Conservation (phyloP, 108 stramenopile species). For the Epipyxis sp. region DNA sequence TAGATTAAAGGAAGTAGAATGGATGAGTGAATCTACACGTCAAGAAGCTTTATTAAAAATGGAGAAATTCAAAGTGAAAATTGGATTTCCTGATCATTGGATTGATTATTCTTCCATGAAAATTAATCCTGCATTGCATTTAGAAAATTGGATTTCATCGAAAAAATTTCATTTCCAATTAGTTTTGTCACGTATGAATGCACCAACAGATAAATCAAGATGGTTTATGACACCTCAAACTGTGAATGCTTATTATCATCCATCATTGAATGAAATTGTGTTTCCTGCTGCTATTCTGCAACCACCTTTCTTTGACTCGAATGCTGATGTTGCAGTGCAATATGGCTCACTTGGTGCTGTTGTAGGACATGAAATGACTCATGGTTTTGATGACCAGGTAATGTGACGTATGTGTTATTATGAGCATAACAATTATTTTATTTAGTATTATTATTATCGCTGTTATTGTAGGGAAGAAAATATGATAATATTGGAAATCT, state of each 20-base stretch:
- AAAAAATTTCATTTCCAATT: constrained; percentile 58
- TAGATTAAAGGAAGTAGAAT: constrained; percentile 73
- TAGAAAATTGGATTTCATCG: constrained; percentile 61
- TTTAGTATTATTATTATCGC: no score
- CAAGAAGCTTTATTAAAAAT: constrained; percentile 69
- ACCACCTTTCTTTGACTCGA: constrained; percentile 70
- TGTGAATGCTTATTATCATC: constrained; percentile 63
- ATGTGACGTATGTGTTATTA: no score
- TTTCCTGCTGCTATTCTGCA: constrained; percentile 82
- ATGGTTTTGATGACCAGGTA: constrained; percentile 80
- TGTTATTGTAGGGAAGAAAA: no score
- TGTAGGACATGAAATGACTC: constrained; percentile 79
- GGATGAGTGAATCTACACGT: constrained; percentile 71
- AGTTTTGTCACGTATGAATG: constrained; percentile 71
- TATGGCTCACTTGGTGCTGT: constrained; percentile 75
- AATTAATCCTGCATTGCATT: constrained; percentile 57
- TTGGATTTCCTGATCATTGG: constrained; percentile 74
- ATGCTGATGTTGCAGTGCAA: constrained; percentile 68
- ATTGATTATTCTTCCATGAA: constrained; percentile 61
- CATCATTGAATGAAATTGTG: constrained; percentile 36
- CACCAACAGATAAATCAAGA: constrained; percentile 66
- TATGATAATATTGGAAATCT: constrained; percentile 70
- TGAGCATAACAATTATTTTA: no score
- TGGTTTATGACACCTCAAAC: constrained; percentile 84
- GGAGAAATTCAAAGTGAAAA: constrained; percentile 67